Conservation (phyloP, 2,329 filamentous ascomycete species). For the Clarireedia hainanense region DNA sequence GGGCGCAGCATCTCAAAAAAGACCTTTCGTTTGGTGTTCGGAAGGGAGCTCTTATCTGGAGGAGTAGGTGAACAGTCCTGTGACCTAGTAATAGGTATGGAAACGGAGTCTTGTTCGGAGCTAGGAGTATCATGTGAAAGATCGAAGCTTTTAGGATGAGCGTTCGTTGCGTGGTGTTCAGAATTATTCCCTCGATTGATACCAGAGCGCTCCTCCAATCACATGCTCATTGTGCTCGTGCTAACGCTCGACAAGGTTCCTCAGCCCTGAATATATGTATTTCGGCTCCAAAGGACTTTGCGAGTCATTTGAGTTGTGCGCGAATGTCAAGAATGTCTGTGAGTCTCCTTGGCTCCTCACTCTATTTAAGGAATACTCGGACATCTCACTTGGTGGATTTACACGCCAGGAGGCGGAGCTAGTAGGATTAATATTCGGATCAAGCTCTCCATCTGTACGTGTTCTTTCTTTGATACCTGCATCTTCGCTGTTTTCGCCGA, state of each 20-base stretch:
- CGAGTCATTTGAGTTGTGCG: not conserved
- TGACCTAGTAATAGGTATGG: not conserved
- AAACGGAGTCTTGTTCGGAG: not conserved
- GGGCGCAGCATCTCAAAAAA: conserved; percentile 3
- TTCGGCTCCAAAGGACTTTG: not conserved
- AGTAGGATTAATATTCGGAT: not conserved
- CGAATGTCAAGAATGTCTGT: not conserved
- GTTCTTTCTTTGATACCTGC: not conserved
- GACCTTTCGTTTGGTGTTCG: not conserved
- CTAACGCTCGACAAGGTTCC: not conserved
- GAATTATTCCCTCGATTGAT: too few relatives aligned
- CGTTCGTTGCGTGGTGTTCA: too few relatives aligned
- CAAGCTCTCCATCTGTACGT: not conserved
- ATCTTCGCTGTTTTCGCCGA: not conserved
- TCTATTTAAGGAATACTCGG: not conserved
- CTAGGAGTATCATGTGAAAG: not conserved
- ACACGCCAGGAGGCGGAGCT: not conserved
- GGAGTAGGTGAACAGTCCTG: not conserved
- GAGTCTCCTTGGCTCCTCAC: not conserved
- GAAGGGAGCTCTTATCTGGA: not conserved
- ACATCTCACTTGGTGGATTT: not conserved
- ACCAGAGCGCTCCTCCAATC: too few relatives aligned
- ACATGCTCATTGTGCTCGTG: not conserved
- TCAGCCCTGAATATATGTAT: not conserved
- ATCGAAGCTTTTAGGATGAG: not conserved